Evolutionary conservation across 768 basidiomycete species (phyloP).

Genomic region (Wakefieldia striispora): DNA sequence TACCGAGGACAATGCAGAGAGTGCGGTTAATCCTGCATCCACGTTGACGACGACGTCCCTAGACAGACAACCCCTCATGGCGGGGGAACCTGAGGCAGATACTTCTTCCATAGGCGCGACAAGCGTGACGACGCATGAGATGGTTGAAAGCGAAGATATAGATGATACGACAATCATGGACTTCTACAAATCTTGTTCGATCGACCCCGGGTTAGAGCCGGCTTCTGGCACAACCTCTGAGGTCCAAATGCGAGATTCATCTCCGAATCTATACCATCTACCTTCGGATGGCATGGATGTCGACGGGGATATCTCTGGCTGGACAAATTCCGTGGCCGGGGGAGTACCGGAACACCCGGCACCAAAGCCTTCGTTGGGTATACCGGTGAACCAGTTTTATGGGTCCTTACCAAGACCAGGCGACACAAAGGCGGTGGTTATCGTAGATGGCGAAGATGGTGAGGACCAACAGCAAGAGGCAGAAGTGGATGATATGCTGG

Average conservation of each 20-base stretch:
- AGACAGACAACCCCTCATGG: not conserved
- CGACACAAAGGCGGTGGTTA: not conserved
- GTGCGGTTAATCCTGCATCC: not conserved
- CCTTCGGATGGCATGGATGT: conserved; percentile 28
- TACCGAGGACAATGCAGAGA: conserved; percentile 1
- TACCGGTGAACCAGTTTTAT: conserved; percentile 27
- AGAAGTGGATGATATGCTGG: conserved; percentile 32
- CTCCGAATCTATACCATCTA: conserved; percentile 18
- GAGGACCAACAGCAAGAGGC: conserved; percentile 32
- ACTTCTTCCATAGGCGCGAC: conserved; percentile 14
- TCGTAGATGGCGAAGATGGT: conserved; percentile 25
- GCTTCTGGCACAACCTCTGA: conserved; percentile 7
- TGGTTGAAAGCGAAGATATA: conserved; percentile 13
- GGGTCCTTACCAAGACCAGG: not conserved
- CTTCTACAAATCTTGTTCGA: conserved; percentile 19
- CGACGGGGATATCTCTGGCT: conserved; percentile 9
- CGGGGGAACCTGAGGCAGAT: conserved; percentile 13
- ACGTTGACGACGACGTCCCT: not conserved
- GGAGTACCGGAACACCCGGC: not conserved
- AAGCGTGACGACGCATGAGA: conserved; percentile 22
- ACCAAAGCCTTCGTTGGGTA: conserved; percentile 8
- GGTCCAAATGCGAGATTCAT: conserved; percentile 11
- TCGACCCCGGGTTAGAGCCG: conserved; percentile 5
- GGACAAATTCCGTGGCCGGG: not conserved
- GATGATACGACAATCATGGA: conserved; percentile 4